Evolutionary conservation across 768 basidiomycete species (phyloP).

Genomic region (Agrocybe chaxingu): DNA sequence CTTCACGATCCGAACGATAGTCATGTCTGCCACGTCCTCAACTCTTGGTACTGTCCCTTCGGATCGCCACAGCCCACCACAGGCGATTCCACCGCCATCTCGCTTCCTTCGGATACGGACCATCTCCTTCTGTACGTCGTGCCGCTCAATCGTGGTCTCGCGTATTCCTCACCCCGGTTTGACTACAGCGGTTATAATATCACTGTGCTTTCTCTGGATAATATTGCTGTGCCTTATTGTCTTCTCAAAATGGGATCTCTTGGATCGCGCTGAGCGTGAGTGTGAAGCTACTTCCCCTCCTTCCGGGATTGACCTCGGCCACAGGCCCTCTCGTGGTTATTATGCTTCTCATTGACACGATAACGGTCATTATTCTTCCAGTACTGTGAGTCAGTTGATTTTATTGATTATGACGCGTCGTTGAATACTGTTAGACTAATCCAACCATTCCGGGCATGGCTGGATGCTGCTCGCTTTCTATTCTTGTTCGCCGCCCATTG

Average conservation of each 20-base stretch:
- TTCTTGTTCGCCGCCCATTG: slow-evolving; percentile 22
- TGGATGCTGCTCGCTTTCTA: slow-evolving; percentile 25
- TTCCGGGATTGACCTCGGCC: neutral
- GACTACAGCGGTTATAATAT: slow-evolving; percentile 8
- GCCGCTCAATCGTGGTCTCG: too few species aligned
- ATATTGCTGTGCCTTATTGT: slow-evolving; percentile 23
- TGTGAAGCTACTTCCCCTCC: neutral
- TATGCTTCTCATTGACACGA: slow-evolving; percentile 22
- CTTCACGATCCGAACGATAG: too few species aligned
- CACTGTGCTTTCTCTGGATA: slow-evolving; percentile 25
- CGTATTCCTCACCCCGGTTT: too few species aligned
- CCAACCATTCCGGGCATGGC: slow-evolving; percentile 26
- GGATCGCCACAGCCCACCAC: too few species aligned
- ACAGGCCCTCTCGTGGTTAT: slow-evolving; percentile 24
- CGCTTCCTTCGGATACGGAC: too few species aligned
- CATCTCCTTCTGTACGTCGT: too few species aligned
- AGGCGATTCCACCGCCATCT: too few species aligned
- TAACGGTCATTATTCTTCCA: slow-evolving; percentile 26
- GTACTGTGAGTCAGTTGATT: slow-evolving; percentile 19
- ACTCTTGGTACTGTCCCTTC: too few species aligned
- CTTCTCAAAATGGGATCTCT: slow-evolving; percentile 24
- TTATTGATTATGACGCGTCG: neutral
- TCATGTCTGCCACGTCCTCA: too few species aligned
- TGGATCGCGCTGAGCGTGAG: slow-evolving; percentile 25
- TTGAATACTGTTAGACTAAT: slow-evolving; percentile 12